Percentiles rank a stretch among this genome's conserved stretches.
Conservation (phyloP, 2,329 filamentous ascomycete genomes). For the Fusarium veterinarium region DNA sequence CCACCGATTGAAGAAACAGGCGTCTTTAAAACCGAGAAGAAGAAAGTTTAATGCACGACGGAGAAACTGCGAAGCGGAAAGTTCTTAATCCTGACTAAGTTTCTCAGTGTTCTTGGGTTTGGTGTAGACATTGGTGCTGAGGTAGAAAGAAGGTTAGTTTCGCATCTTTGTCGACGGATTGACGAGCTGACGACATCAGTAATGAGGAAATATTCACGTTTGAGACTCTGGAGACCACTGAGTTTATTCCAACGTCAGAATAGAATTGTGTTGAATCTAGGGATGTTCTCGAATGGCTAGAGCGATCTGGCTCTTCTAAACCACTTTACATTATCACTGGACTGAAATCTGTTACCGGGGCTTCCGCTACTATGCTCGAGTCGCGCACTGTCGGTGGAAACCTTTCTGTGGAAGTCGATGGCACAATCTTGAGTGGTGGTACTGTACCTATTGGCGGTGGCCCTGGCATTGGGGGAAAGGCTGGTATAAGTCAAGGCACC, state of each 20-base stretch:
- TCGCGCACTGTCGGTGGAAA: neutral
- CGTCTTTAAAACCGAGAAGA: neutral
- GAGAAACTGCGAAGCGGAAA: constrained; percentile 8
- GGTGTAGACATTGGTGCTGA: constrained; percentile 12
- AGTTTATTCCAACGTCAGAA: constrained; percentile 4
- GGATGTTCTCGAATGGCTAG: neutral
- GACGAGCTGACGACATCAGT: neutral
- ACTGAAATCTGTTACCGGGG: constrained; percentile 8
- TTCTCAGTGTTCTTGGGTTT: constrained; percentile 4
- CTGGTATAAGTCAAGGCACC: neutral
- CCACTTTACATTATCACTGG: constrained; percentile 29
- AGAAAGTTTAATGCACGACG: constrained; percentile 3
- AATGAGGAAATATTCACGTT: constrained; percentile 17
- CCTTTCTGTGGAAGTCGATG: neutral
- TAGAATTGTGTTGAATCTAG: constrained; percentile 9
- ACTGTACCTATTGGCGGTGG: neutral
- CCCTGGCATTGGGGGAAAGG: neutral
- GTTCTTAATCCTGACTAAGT: constrained; percentile 14
- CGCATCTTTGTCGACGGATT: rapidly evolving
- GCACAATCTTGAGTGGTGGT: neutral
- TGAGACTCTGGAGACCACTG: constrained; percentile 2
- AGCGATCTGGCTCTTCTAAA: neutral
- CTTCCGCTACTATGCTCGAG: neutral
- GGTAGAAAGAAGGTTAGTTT: neutral
- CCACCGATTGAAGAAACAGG: neutral